These are phyloP conservation scores for Rhodomyrtus psidioides DNA, from an alignment of 441 rosid genomes.

Conservation along the genomic window DNA sequence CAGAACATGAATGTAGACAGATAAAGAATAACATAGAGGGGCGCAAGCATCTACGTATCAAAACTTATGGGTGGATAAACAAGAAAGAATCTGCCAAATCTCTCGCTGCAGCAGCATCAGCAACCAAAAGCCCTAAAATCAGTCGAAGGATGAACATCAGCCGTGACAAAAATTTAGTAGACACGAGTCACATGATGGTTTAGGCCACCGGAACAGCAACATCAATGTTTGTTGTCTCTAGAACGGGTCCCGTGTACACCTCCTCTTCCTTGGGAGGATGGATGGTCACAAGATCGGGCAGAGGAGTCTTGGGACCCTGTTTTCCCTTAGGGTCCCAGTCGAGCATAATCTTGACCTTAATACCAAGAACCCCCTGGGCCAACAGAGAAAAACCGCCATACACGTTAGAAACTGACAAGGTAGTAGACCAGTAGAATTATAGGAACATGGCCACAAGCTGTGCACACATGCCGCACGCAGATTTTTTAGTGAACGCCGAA, in stretches of 20 bases:
- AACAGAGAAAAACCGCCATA: not conserved
- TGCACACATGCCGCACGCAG: not conserved
- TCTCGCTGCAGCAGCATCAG: not conserved
- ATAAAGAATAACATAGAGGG: not conserved
- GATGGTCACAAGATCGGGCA: not conserved
- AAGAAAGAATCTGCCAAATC: not conserved
- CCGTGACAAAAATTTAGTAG: not conserved
- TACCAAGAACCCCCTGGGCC: not conserved
- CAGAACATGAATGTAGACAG: not conserved
- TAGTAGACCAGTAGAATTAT: not conserved
- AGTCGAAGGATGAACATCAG: not conserved
- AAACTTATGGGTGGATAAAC: not conserved
- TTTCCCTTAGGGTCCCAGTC: slow-evolving; percentile 1
- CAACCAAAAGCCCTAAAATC: not conserved
- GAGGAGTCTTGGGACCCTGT: not conserved
- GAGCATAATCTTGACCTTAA: not conserved
- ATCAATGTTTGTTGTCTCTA: not conserved
- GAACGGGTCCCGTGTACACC: not conserved
- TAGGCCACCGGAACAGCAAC: not conserved
- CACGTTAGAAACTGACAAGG: not conserved
- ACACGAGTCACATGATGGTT: not conserved
- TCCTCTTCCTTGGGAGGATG: not conserved
- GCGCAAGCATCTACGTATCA: not conserved
- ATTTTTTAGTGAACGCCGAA: not conserved
- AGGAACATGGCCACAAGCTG: not conserved